A percentile compares a stretch with the other conserved stretches of the same genome.
Evolutionary conservation across 768 basidiomycete genomes (phyloP).

Genomic region (Hericium erinaceus): DNA sequence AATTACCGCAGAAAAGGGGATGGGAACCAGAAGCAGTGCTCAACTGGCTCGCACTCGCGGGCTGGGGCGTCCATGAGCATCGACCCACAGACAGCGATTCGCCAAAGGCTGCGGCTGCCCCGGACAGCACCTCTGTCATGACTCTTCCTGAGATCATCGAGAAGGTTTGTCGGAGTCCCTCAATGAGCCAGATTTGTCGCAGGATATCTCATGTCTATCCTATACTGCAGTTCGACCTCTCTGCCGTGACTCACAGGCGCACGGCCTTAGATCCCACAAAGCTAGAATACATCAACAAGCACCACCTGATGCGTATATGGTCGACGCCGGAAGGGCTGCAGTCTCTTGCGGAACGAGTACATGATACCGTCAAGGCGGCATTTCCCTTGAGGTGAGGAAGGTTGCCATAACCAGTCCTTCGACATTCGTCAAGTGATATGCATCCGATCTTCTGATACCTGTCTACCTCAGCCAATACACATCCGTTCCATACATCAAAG

Average conservation of each 20-base stretch:
- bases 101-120: slow-evolving; percentile 24
- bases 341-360: slow-evolving; percentile 46
- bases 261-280: slow-evolving; percentile 74
- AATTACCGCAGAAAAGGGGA: slow-evolving; percentile 50
- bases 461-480: slow-evolving; percentile 1
- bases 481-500: slow-evolving; percentile 5
- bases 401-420: not conserved
- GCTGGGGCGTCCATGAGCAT: slow-evolving; percentile 66
- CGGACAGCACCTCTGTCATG: slow-evolving; percentile 60
- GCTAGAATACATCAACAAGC: slow-evolving; percentile 83
- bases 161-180: slow-evolving; percentile 30
- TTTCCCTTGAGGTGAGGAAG: slow-evolving; percentile 50
- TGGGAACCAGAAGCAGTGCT: slow-evolving; percentile 87
- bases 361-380: slow-evolving; percentile 38
- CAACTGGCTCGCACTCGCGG: slow-evolving; percentile 92
- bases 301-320: slow-evolving; percentile 58
- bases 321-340: slow-evolving; percentile 40
- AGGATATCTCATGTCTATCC: not conserved
- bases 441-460: too few relatives aligned
- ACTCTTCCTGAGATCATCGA: slow-evolving; percentile 55
- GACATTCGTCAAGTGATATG: not conserved
- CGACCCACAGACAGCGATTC: slow-evolving; percentile 11
- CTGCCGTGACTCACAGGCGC: slow-evolving; percentile 70
- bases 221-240: slow-evolving; percentile 58
- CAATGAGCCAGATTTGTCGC: not conserved